A percentile compares a stretch with the other conserved stretches of the same genome.
phyloP scores from a whole-genome alignment of 257 asterid genomes.

The Primulina huaijiensis region DNA sequence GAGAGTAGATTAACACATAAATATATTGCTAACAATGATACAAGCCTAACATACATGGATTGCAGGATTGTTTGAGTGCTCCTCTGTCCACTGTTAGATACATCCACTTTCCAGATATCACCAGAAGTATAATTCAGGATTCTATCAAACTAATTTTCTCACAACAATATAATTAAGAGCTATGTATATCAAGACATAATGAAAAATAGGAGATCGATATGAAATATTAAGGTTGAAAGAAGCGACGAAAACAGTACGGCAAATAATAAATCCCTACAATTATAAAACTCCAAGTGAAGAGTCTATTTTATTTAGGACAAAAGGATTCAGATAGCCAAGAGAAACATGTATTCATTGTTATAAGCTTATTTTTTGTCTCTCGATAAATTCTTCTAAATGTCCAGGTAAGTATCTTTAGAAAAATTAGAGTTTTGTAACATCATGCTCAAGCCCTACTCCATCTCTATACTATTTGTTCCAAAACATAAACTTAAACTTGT shows the following conservation, averaged over 20 bases:
- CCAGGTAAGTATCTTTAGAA: neutral
- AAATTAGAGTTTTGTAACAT: neutral
- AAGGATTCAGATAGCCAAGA: neutral
- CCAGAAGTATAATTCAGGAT: neutral
- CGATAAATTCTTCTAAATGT: neutral
- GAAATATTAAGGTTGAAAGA: neutral
- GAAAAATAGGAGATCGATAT: neutral
- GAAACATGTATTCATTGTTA: neutral
- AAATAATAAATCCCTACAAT: neutral
- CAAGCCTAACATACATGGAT: neutral
- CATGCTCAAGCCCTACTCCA: neutral
- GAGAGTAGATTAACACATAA: neutral
- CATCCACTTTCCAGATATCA: neutral
- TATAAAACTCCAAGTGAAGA: neutral
- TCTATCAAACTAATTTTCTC: neutral
- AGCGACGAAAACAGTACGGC: neutral
- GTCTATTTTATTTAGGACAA: neutral
- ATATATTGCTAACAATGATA: too few species aligned
- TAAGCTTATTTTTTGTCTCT: neutral
- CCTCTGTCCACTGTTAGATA: neutral
- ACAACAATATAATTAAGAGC: neutral
- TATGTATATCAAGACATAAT: neutral
- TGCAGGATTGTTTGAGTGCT: neutral
- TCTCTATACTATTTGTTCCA: neutral
- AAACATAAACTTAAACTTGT: neutral